Base-by-base conservation (phyloP, 2,329 filamentous ascomycete genomes). In the Ceratocystis ficicola region DNA sequence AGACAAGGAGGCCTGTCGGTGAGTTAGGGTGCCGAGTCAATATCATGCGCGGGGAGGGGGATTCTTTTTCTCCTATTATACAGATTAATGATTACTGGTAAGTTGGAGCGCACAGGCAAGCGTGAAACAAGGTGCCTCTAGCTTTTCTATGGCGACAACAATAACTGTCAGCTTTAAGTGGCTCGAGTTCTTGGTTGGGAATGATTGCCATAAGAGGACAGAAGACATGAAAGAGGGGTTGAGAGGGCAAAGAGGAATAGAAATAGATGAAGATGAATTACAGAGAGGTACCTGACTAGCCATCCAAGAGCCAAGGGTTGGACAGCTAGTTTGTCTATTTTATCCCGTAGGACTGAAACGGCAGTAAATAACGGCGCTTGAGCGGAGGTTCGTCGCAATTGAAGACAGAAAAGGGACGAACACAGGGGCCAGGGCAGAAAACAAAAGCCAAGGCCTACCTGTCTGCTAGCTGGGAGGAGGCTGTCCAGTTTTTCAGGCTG, bases 61-160 rank as follows among this genome's bases (percentile, higher is more conserved):
- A 8, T 10, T 36, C 32, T 36, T 36, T 36, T 36, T 36, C 32
- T 36, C 32, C 10, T 36, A 36, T 36, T 36, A 36, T 36, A 36
- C 32, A 36, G 8, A 36, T 36, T 20, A 48, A 48, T 48, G 15
- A n/a, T 48, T 20, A 48, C 50, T 20, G 50, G 22, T 12, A 28
- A 55, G 22, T 36, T 59, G 52, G 28, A 10, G 32, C 32, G 52
- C 52, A 32, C 52, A 59, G 52, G 32, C 32, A 30, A 32, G 52
- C 12, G 17, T 59, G 52, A 59, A 59, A 59, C 52, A 59, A 59
- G 52, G 25, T 59, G 52, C 17, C 52, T 28, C 5, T 57, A 25
- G 32, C 46, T 15, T 25, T 22, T 59, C 36, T 7, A 30, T 32
- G 12, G n/a, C 30, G 25, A 59, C 52, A 59, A n/a, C 12, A 30